A percentile compares a stretch with the other conserved stretches of the same genome.
These are phyloP conservation scores for Plectranthus barbatus DNA, from an alignment of 257 asterid species.

Conservation along the genomic window DNA sequence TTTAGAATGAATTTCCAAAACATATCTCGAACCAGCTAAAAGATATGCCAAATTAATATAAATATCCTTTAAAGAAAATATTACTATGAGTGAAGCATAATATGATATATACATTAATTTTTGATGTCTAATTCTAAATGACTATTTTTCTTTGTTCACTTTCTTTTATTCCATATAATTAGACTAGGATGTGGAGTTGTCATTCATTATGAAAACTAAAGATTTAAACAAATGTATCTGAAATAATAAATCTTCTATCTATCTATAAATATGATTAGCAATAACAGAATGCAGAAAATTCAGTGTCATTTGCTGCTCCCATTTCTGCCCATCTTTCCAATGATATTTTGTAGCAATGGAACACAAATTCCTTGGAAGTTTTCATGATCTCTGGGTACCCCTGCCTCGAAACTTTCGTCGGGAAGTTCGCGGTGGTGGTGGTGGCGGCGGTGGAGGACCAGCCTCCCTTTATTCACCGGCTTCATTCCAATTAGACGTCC, in stretches of 20 bases:
- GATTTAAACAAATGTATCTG: background rate
- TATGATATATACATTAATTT: too few relatives aligned
- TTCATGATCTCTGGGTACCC: background rate
- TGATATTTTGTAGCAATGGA: conserved; percentile 32
- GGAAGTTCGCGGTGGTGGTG: conserved; percentile 12
- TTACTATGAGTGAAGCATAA: too few relatives aligned
- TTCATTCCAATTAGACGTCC: conserved; percentile 56
- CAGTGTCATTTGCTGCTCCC: conserved; percentile 26
- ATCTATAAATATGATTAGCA: background rate
- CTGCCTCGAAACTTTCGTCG: conserved; percentile 4
- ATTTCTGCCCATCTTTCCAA: conserved; percentile 28
- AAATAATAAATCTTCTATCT: too few relatives aligned
- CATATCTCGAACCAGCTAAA: too few relatives aligned
- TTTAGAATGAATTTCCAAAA: too few relatives aligned
- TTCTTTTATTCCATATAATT: too few relatives aligned
- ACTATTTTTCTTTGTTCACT: too few relatives aligned
- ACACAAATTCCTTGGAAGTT: conserved; percentile 34
- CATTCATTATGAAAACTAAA: background rate
- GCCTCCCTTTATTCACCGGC: conserved; percentile 27
- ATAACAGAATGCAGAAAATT: background rate
- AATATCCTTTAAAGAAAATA: too few relatives aligned
- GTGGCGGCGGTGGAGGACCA: conserved; percentile 4
- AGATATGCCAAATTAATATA: too few relatives aligned
- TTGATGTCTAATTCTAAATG: too few relatives aligned
- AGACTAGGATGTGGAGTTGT: too few relatives aligned